Percentiles rank a stretch among this genome's conserved stretches.
These are phyloP conservation scores for Trametes meyenii DNA, from an alignment of 768 basidiomycete species.

Conservation along the genomic window DNA sequence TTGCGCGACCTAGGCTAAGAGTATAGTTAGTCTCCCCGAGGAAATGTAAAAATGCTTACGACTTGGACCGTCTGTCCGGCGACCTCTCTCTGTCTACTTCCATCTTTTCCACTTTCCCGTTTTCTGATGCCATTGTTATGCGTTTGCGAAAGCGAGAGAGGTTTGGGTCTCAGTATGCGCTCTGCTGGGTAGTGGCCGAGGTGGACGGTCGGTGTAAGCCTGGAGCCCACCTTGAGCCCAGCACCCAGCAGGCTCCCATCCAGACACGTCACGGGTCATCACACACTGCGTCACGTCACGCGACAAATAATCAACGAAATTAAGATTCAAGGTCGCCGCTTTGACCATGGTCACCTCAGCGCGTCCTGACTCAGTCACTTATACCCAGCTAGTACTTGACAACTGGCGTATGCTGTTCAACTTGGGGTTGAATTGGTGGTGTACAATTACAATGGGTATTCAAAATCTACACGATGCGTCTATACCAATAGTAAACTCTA, in stretches of 20 bases:
- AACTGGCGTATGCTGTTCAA: too few species aligned
- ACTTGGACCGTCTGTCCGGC: conserved; percentile 33
- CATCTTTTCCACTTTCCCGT: conserved; percentile 48
- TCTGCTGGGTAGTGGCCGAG: neutral
- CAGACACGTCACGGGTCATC: neutral
- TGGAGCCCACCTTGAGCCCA: neutral
- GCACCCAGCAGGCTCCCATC: conserved; percentile 10
- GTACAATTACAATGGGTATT: conserved; percentile 1
- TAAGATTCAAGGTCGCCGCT: too few species aligned
- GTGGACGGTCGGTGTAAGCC: neutral
- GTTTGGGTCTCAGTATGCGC: neutral
- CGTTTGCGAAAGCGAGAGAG: neutral
- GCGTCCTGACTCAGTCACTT: too few species aligned
- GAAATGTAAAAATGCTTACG: conserved; percentile 31
- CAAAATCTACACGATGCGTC: neutral
- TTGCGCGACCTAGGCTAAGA: conserved; percentile 55
- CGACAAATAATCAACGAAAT: neutral
- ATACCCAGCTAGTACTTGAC: too few species aligned
- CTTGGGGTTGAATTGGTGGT: too few species aligned
- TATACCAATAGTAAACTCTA: conserved; percentile 18
- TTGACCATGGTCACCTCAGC: too few species aligned
- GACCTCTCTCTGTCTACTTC: conserved; percentile 53
- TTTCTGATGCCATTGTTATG: conserved; percentile 21
- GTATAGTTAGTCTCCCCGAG: conserved; percentile 5
- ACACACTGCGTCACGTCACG: neutral